Percentiles rank a stretch among this genome's conserved stretches.
Conservation (phyloP, 441 rosid species). For the Eruca vesicaria region DNA sequence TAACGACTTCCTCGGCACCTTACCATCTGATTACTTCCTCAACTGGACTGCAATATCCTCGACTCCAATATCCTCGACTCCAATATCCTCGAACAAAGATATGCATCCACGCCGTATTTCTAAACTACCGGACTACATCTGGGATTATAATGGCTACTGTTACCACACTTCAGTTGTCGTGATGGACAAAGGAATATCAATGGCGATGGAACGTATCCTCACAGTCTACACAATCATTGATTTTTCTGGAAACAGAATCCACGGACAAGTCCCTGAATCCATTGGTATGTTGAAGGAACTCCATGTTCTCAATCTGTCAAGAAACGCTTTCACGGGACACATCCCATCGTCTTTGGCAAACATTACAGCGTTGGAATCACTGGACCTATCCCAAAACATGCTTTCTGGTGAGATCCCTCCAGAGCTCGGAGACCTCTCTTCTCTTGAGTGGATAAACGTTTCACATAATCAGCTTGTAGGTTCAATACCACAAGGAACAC, state of each 20-base stretch:
- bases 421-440: background rate
- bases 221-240: background rate
- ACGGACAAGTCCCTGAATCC: background rate
- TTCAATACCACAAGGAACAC: background rate
- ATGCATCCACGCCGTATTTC: no score
- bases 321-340: background rate
- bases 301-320: background rate
- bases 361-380: background rate
- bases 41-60: background rate
- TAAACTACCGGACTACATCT: no score
- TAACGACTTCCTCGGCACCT: background rate
- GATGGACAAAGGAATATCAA: background rate
- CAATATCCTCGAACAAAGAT: background rate
- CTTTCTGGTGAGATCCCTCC: background rate
- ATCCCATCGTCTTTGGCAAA: background rate
- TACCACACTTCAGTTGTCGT: background rate
- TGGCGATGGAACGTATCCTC: background rate
- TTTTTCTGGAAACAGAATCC: background rate
- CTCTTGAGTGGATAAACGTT: background rate
- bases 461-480: background rate
- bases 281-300: background rate
- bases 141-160: background rate
- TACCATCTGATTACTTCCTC: conserved; percentile 13
- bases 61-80: no score
- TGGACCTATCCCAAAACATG: background rate